Evolutionary conservation across 2,329 filamentous ascomycete genomes (phyloP), one percentile per base, ranked within the genome.

Genomic region (Fusarium goolgardi): DNA sequence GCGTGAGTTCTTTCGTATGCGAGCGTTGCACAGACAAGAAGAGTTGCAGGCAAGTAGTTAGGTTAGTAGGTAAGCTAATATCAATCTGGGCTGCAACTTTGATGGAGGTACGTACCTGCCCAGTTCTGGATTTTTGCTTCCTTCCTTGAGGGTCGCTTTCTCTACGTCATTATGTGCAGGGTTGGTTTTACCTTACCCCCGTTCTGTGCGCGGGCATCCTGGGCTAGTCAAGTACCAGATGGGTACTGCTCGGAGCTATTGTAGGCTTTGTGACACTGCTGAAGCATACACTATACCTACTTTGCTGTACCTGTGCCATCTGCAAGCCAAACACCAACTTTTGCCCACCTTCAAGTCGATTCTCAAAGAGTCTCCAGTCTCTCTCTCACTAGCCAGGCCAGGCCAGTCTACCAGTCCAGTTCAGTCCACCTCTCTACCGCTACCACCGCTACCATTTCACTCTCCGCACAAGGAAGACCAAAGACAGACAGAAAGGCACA

Each of bases 131-230:
- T 40, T 65, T 46, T 53, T 68, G 51, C 55, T 68, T 62, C 55
- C 59, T 51, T 53, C 45, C 45, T 47, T 58, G 68, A 60, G 60
- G 63, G 59, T 59, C 46, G 40, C 63, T 66, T 69, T 69, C 46
- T 39, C 71, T 73, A 73, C 71, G 71, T 73, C 71, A 73, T 73
- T 56, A 59, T 49, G 63, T 69, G 63, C 71, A 67, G 63, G 67
- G 65, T 59, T 63, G 43, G 31, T 39, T 53, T 59, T 59, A 56
- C 35, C n/a, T 56, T 56, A 50, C 37, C 61, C 50, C 56, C 57
- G 47, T 66, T 60, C 49, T 59, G 65, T 54, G 56, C 52, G 61
- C 41, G 51, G 65, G 46, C 43, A 69, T 60, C 66, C 51, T 65
- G 53, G 59, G 40, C 35, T 65, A 54, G 50, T 20, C 47, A 55